Conservation (phyloP, 2,329 filamentous ascomycete species). For the Colletotrichum sp. region DNA sequence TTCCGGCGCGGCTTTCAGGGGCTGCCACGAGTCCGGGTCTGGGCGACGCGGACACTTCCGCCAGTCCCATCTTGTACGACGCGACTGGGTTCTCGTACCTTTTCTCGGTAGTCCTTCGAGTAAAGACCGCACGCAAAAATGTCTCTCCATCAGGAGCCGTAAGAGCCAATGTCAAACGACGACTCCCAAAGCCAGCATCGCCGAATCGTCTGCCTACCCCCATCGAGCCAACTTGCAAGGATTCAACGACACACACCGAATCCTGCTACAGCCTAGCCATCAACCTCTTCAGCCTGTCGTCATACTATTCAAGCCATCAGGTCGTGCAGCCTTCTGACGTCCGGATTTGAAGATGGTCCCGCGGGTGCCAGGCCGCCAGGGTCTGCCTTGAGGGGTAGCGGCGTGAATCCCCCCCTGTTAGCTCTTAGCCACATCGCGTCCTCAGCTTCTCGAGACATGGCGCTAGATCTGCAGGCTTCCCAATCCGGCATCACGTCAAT, state of each 20-base stretch:
- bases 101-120: background rate
- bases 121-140: background rate
- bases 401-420: slow-evolving; percentile 6
- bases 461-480: slow-evolving; percentile 12
- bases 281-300: background rate
- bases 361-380: background rate
- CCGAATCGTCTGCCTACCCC: background rate
- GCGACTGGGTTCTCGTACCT: background rate
- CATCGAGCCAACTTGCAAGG: background rate
- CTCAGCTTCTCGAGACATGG: background rate
- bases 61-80: background rate
- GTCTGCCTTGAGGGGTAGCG: slow-evolving; percentile 4
- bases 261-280: background rate
- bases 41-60: slow-evolving; percentile 7
- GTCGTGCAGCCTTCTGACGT: background rate
- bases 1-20: background rate
- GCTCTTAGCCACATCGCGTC: background rate
- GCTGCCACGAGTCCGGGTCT: slow-evolving; percentile 13
- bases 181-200: background rate
- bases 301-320: background rate
- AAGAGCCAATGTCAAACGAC: background rate
- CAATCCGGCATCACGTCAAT: slow-evolving; percentile 16
- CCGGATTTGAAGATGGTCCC: slow-evolving; percentile 7
- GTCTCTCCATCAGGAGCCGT: background rate
- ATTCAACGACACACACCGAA: background rate